A percentile compares a stretch with the other conserved stretches of the same genome.
Evolutionary conservation across 495 filamentous ascomycete genomes (phyloP).

Genomic region (Gamarada debralockiae): DNA sequence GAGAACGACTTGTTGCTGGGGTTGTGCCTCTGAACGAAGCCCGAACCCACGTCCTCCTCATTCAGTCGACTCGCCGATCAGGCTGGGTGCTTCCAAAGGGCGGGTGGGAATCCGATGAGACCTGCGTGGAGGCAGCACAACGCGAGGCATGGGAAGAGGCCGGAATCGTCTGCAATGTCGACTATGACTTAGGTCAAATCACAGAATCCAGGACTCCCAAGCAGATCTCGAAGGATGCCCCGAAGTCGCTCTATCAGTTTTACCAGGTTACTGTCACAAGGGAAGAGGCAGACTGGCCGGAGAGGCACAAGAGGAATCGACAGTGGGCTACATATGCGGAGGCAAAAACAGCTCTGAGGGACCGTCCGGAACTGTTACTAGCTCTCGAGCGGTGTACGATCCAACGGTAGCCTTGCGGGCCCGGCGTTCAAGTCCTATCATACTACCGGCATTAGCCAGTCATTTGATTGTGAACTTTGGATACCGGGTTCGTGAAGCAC

Average conservation of each 20-base stretch:
- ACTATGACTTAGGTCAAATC: constrained; percentile 80
- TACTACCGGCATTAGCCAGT: neutral
- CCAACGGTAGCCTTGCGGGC: constrained; percentile 24
- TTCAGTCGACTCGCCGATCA: constrained; percentile 80
- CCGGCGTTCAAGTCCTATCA: constrained; percentile 19
- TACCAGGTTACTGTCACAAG: constrained; percentile 81
- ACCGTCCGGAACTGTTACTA: constrained; percentile 82
- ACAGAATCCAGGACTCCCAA: constrained; percentile 52
- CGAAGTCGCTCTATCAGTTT: constrained; percentile 79
- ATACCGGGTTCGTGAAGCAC: constrained; percentile 14
- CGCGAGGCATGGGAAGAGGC: constrained; percentile 98
- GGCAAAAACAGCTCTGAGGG: constrained; percentile 70
- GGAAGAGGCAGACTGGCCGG: constrained; percentile 86
- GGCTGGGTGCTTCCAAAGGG: constrained; percentile 98
- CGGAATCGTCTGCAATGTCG: constrained; percentile 78
- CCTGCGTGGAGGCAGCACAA: constrained; percentile 49
- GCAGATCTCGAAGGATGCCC: constrained; percentile 54
- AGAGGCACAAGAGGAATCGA: constrained; percentile 85
- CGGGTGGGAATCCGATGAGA: constrained; percentile 94
- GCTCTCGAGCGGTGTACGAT: constrained; percentile 41
- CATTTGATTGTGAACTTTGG: constrained; percentile 11
- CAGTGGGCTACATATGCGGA: constrained; percentile 84
- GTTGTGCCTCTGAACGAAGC: constrained; percentile 73
- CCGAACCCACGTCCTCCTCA: constrained; percentile 80
- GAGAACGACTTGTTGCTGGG: constrained; percentile 92